These are phyloP conservation scores for Pulveroboletus sp. DNA, from an alignment of 768 basidiomycete species.

Conservation along the genomic window DNA sequence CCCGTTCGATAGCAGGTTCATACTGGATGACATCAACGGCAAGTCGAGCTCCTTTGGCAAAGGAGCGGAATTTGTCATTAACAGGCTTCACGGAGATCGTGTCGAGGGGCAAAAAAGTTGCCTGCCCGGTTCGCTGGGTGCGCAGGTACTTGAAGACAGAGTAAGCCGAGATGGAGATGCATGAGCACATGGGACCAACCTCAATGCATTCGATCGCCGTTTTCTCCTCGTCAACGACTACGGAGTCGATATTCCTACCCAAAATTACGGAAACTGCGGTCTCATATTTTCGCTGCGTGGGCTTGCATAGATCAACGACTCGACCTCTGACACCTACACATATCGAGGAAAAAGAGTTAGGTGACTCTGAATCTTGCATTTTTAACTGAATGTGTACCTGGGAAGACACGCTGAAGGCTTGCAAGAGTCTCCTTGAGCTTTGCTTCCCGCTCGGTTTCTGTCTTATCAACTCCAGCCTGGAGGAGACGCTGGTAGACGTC, in stretches of 20 bases:
- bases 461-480: conserved; percentile 85
- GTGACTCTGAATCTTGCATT: background rate
- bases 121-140: conserved; percentile 90
- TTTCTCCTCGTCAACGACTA: conserved; percentile 96
- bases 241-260: conserved; percentile 90
- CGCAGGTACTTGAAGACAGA: conserved; percentile 72
- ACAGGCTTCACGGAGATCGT: conserved; percentile 92
- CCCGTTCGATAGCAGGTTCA: conserved; percentile 82
- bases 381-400: conserved; percentile 44
- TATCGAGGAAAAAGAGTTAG: background rate
- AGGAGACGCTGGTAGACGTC: conserved; percentile 78
- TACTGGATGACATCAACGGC: conserved; percentile 84
- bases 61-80: conserved; percentile 91
- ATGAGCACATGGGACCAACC: conserved; percentile 37
- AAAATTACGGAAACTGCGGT: conserved; percentile 87
- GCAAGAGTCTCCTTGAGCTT: conserved; percentile 82
- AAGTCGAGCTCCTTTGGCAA: conserved; percentile 80
- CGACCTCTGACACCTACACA: conserved; percentile 81
- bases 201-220: conserved; percentile 98
- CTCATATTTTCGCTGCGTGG: conserved; percentile 88
- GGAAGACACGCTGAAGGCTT: conserved; percentile 84
- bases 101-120: conserved; percentile 98
- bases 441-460: conserved; percentile 79
- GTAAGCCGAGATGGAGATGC: background rate
- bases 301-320: conserved; percentile 91